Evolutionary conservation across 2,329 filamentous ascomycete species (phyloP).

Genomic region (Colletotrichum echinochloae): DNA sequence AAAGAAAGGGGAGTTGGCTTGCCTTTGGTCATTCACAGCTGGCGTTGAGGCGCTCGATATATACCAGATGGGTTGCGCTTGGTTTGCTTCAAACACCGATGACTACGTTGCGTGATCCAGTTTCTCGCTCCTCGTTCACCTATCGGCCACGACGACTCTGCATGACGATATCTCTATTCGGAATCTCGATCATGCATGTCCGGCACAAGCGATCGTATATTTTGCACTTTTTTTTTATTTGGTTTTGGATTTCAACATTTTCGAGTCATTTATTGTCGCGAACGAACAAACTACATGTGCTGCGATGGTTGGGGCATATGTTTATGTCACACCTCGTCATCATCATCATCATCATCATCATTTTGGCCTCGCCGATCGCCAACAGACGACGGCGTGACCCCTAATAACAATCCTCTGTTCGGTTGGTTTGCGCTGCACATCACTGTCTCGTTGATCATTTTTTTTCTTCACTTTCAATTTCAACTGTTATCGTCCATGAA

Average conservation of each 20-base stretch:
- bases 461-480: constrained; percentile 46
- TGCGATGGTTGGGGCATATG: constrained; percentile 18
- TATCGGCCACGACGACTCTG: constrained; percentile 65
- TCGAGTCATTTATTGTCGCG: constrained; percentile 40
- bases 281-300: constrained; percentile 30
- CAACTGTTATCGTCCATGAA: constrained; percentile 44
- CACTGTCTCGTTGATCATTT: constrained; percentile 43
- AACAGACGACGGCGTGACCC: constrained; percentile 32
- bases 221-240: constrained; percentile 43
- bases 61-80: constrained; percentile 43
- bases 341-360: constrained; percentile 20
- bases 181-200: constrained; percentile 68
- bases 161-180: constrained; percentile 67
- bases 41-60: constrained; percentile 41
- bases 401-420: constrained; percentile 36
- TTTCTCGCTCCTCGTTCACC: constrained; percentile 43
- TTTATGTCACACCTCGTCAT: constrained; percentile 15
- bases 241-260: constrained; percentile 45
- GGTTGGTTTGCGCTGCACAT: constrained; percentile 39
- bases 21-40: constrained; percentile 40
- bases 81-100: constrained; percentile 41
- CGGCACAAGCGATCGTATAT: constrained; percentile 68
- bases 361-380: constrained; percentile 13
- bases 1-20: constrained; percentile 38
- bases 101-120: constrained; percentile 42